phyloP scores from a whole-genome alignment of 805 yeast species.

The Saccharomycopsis guyanensis region DNA sequence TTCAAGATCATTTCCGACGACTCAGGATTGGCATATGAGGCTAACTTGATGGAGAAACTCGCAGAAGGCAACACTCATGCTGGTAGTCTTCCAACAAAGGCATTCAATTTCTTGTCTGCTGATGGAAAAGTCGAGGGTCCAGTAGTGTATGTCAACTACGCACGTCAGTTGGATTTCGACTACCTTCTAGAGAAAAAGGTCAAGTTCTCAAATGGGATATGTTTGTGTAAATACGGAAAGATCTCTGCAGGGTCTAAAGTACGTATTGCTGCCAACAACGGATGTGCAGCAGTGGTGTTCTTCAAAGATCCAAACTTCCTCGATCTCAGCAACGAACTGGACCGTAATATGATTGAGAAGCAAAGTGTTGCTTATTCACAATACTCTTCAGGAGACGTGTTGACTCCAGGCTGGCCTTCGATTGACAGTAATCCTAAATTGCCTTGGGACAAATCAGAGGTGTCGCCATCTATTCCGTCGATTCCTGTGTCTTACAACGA shows the following conservation, averaged over 20 bases:
- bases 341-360: conserved; percentile 29
- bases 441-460: conserved; percentile 38
- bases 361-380: conserved; percentile 51
- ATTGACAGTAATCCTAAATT: conserved; percentile 33
- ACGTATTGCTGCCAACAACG: conserved; percentile 44
- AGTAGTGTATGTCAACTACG: conserved; percentile 61
- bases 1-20: conserved; percentile 27
- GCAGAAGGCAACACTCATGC: not conserved
- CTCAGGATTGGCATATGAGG: conserved; percentile 25
- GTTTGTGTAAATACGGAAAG: conserved; percentile 53
- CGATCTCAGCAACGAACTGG: conserved; percentile 23
- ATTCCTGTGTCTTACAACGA: conserved; percentile 74
- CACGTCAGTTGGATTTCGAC: conserved; percentile 47
- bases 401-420: conserved; percentile 70
- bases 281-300: conserved; percentile 63
- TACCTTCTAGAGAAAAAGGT: conserved; percentile 32
- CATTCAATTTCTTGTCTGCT: conserved; percentile 65
- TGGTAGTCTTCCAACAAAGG: conserved; percentile 27
- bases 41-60: conserved; percentile 33
- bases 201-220: conserved; percentile 40
- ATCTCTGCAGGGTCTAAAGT: conserved; percentile 46
- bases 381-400: conserved; percentile 65
- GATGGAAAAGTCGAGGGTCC: conserved; percentile 48
- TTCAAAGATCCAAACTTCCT: conserved; percentile 37
- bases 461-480: conserved; percentile 66